A percentile compares a stretch with the other conserved stretches of the same genome.
Conservation (phyloP, 768 basidiomycete genomes). For the Lactifluus hygrophoroides region DNA sequence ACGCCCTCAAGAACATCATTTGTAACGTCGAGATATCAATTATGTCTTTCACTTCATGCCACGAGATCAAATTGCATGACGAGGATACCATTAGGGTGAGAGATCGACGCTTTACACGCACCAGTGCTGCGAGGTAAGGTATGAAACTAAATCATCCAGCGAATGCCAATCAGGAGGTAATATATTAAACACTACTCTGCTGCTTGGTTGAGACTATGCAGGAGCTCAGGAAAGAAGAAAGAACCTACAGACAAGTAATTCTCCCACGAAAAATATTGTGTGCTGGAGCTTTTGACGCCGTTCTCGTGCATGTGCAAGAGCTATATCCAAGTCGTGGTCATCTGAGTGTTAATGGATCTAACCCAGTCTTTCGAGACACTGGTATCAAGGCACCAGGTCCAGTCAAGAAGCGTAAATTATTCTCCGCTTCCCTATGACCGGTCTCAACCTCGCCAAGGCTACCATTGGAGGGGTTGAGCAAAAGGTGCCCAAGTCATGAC, state of each 20-base stretch:
- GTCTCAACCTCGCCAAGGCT: constrained; percentile 35
- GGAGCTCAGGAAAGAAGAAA: constrained; percentile 21
- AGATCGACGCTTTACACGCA: no score
- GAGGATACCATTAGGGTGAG: constrained; percentile 48
- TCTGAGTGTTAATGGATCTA: constrained; percentile 39
- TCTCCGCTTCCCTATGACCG: constrained; percentile 24
- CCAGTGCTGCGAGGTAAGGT: no score
- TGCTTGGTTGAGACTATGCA: no score
- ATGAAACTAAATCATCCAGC: no score
- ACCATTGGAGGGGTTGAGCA: constrained; percentile 37
- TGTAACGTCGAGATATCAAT: no score
- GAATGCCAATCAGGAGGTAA: no score
- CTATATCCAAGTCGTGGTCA: constrained; percentile 22
- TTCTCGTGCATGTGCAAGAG: constrained; percentile 19
- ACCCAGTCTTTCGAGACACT: constrained; percentile 42
- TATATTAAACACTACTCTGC: no score
- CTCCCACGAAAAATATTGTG: no score
- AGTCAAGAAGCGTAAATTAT: constrained; percentile 33
- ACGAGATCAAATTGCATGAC: constrained; percentile 43
- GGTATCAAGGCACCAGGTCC: no score
- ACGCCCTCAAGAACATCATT: no score
- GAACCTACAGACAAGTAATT: not conserved
- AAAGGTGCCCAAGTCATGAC: constrained; percentile 18
- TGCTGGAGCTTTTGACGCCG: no score
- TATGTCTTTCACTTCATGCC: constrained; percentile 43